phyloP scores from a whole-genome alignment of 2,329 filamentous ascomycete species.

The Penicillium sp. region DNA sequence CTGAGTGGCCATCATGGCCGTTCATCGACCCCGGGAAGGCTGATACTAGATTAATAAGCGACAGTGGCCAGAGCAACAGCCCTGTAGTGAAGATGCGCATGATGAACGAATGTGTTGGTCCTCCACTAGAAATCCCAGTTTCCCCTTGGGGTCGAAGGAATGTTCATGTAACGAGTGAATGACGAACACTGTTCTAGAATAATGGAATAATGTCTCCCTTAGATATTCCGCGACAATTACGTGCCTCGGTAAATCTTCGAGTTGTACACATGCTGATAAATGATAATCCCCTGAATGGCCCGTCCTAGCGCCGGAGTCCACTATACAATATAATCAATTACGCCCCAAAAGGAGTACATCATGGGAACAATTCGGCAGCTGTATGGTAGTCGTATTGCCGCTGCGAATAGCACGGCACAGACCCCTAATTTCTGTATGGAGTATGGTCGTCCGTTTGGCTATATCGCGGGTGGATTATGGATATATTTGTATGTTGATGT shows the following conservation, averaged over 20 bases:
- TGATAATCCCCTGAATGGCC: constrained; percentile 14
- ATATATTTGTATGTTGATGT: neutral
- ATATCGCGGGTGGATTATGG: neutral
- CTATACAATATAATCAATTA: neutral
- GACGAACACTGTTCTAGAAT: neutral
- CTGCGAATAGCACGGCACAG: neutral
- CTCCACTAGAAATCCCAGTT: too few relatives aligned
- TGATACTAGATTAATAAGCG: constrained; percentile 6
- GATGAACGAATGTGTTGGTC: neutral
- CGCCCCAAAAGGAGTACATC: neutral
- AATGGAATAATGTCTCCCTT: neutral
- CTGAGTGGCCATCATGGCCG: neutral
- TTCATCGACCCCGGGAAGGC: constrained; percentile 14
- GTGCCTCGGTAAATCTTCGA: neutral
- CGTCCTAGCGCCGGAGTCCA: neutral
- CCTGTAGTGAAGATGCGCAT: constrained; percentile 14
- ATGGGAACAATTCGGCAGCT: neutral
- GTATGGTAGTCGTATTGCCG: neutral
- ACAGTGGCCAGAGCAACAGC: constrained; percentile 14
- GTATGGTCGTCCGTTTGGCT: neutral
- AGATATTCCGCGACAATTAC: neutral
- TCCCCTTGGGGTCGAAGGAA: too few relatives aligned
- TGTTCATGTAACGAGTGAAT: too few relatives aligned
- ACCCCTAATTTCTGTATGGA: neutral
- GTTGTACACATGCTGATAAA: constrained; percentile 5